Base-by-base conservation (phyloP, 164 flowering plant species). In the Brasenia schreberi region DNA sequence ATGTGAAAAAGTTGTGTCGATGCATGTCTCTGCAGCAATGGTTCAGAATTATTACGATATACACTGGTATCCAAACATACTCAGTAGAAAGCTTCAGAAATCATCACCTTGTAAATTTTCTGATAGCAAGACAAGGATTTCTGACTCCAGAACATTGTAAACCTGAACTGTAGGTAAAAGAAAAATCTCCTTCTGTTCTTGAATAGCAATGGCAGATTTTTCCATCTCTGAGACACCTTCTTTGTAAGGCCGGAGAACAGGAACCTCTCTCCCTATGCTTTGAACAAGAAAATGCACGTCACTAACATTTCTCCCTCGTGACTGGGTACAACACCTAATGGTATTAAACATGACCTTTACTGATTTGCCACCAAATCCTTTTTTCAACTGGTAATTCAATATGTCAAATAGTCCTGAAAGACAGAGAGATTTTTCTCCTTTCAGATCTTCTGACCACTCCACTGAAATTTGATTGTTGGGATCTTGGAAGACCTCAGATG, bases 391-490 rank as follows among this genome's bases (percentile, higher is more conserved):
- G 75, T 85, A 91, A 74, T 75, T 79, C 69, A 94, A 73, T 77
- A 83, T 87, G 67, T 89, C 95, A 76, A 91, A 80, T 67, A 94
- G 67, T 77, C 97, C 96, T 69, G 90, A 82, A 12, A 91, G 80
- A 67, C 73, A 82, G 70, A 89, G 83, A 65, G 95, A 90, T 78
- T 89, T 94, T 74, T 86, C 97, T 67, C 99, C 97, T 79, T 77
- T 82, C 69, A 94, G 79, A 64, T 89, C 85, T 59, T 83, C 90
- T 42, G 96, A 91, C 99, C 99, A 94, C 43, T 79, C 90, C 61
- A 79, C 75, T 61, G 89, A 77, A 68, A 74, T 70, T 56, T 77
- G 64, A 60, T 70, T 67, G 65, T 72, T 66, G 43, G 70, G 60
- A 63, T 70, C 69, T 58, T 66, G 68, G 39, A 67, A 66, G 65